Percentiles rank a stretch among this genome's conserved stretches.
Conservation (phyloP, 2,329 filamentous ascomycete species). For the Colletotrichum liaoningense region DNA sequence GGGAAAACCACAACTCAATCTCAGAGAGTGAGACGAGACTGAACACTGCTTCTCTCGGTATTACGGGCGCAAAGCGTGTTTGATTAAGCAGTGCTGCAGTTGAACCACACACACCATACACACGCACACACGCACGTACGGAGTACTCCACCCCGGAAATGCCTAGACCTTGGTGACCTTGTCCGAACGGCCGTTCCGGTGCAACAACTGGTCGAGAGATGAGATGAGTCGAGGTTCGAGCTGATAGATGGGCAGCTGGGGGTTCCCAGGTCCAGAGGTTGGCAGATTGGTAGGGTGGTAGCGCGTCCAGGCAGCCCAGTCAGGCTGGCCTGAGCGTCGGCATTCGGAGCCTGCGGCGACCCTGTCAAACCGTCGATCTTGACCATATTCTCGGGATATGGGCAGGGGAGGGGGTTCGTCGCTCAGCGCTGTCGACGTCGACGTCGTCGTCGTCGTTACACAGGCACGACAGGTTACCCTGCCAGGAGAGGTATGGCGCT, state of each 20-base stretch:
- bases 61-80: not conserved
- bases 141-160: not conserved
- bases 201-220: not conserved
- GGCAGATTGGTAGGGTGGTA: not conserved
- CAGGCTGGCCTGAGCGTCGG: not conserved
- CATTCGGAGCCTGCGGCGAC: not conserved
- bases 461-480: not conserved
- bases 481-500: not conserved
- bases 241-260: not conserved
- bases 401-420: not conserved
- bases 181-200: not conserved
- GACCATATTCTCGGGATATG: not conserved
- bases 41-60: not conserved
- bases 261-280: not conserved
- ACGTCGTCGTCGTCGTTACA: too few relatives aligned
- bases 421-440: not conserved
- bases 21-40: not conserved
- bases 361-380: not conserved
- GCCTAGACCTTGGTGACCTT: not conserved
- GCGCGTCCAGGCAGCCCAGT: not conserved
- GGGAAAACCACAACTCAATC: not conserved
- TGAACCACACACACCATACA: too few relatives aligned
- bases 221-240: not conserved
- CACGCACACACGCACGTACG: too few relatives aligned
- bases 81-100: not conserved